Evolutionary conservation across 2,329 filamentous ascomycete genomes (phyloP), one percentile per base, ranked within the genome.

Genomic region (Chalara sp.): DNA sequence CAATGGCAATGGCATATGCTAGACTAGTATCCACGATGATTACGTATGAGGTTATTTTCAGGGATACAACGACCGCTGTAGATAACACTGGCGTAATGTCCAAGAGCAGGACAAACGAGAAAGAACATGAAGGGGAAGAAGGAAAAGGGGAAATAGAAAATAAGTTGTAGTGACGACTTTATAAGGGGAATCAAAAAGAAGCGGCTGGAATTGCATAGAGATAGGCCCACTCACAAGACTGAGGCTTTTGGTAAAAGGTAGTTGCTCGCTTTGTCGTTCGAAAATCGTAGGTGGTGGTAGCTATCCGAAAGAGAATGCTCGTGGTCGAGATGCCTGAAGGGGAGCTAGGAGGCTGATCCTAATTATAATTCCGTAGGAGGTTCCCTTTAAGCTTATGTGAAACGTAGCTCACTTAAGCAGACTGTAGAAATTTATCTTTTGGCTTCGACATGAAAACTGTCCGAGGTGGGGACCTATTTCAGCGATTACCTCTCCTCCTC

Each of bases 1-100:
- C 61, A 37, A 53, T 42, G 44, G 50, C 51, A 52, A 60, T 60
- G 48, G 52, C 55, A 54, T 64, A 64, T n/a, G 57, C 46, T 46
- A 52, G 41, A 31, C 46, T 56, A 45, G 56, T 50, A 49, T 62
- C 53, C 48, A 60, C 61, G 28, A 46, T 53, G 21, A 41, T 47
- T 44, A 32, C 45, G 28, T 2, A 21, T 12, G 12, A n/a, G 6
- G 39, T 13, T 21, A 45, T 49, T 30, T 44, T 35, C n/a, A 49
- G 28, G 39, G 31, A 5, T 29, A 30, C 5, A 39, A 47, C 6
- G 28, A 40, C 35, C 3, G 13, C 6, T 40, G 33, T 40, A 32
- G 46, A 47, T 21, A 32, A 21, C 13, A 47, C 21, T 3, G 21
- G 21, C 21, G 21, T 21, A 21, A 21, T 21, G 21, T 21, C 3